phyloP scores from a whole-genome alignment of 805 yeast species.

The Danielia oregonensis region DNA sequence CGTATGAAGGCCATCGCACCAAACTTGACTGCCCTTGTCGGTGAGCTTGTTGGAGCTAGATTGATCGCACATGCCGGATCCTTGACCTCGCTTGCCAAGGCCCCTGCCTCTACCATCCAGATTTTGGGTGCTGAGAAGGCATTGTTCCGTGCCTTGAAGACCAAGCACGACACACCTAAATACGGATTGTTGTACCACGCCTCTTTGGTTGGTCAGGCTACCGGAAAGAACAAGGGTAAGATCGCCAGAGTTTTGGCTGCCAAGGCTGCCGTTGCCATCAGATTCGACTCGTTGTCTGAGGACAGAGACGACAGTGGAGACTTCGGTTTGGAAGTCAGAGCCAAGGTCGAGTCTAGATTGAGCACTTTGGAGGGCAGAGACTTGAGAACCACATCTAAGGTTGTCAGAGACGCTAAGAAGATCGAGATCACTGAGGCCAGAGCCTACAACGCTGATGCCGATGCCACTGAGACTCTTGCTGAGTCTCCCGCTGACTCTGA shows the following conservation, averaged over 20 bases:
- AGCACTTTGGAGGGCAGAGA: constrained; percentile 97
- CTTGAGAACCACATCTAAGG: constrained; percentile 81
- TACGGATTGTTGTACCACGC: constrained; percentile 95
- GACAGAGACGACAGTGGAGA: constrained; percentile 96
- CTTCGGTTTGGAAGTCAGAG: constrained; percentile 85
- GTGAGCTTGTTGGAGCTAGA: constrained; percentile 99
- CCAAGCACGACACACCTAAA: constrained; percentile 95
- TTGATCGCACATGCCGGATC: constrained; percentile 98
- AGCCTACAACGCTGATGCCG: constrained; percentile 95
- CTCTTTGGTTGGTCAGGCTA: constrained; percentile 88
- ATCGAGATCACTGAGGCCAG: constrained; percentile 79
- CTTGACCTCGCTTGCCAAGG: constrained; percentile 90
- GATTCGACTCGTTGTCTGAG: constrained; percentile 96
- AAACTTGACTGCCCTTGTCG: constrained; percentile 91
- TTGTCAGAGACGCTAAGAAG: constrained; percentile 79
- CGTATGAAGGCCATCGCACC: constrained; percentile 99
- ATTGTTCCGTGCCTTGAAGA: constrained; percentile 90
- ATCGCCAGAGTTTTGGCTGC: constrained; percentile 98
- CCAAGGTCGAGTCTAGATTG: constrained; percentile 90
- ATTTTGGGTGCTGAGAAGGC: constrained; percentile 98
- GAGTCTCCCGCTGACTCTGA: constrained; percentile 26
- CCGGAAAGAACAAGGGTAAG: constrained; percentile 97
- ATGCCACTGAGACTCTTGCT: constrained; percentile 46
- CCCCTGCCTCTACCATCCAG: constrained; percentile 99
- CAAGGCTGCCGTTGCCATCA: constrained; percentile 93